These are phyloP conservation scores for Thelephora terrestris DNA, from an alignment of 1,284 basidiomycete genomes.

Conservation along the genomic window DNA sequence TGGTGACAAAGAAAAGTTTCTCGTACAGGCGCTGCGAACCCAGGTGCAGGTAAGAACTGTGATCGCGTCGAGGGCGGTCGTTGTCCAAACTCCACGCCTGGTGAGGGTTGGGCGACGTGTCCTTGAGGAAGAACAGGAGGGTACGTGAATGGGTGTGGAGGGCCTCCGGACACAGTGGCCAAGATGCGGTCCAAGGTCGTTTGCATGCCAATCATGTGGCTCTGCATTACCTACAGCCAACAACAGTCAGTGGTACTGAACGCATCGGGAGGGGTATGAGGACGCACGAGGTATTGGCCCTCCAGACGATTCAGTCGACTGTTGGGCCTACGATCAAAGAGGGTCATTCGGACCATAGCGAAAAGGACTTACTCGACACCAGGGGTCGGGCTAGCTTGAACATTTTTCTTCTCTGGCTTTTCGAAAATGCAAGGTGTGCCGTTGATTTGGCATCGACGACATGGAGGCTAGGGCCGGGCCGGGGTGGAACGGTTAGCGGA, in stretches of 20 bases:
- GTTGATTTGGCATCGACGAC: constrained; percentile 80
- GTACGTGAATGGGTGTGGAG: constrained; percentile 12
- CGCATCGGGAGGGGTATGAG: constrained; percentile 4
- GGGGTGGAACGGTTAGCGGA: constrained; percentile 37
- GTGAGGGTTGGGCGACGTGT: constrained; percentile 4
- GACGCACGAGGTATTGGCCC: constrained; percentile 67
- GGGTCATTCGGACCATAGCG: constrained; percentile 7
- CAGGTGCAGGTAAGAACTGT: constrained; percentile 74
- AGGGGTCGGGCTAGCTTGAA: constrained; percentile 45
- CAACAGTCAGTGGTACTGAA: constrained; percentile 1
- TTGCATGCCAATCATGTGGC: constrained; percentile 86
- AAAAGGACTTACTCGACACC: constrained; percentile 57
- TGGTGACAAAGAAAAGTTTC: constrained; percentile 6
- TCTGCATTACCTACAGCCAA: constrained; percentile 63
- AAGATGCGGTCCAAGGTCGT: constrained; percentile 75
- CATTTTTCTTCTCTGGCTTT: constrained; percentile 80
- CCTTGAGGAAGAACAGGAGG: not conserved
- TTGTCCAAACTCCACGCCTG: constrained; percentile 11
- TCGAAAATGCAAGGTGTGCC: constrained; percentile 84
- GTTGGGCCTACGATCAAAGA: constrained; percentile 15
- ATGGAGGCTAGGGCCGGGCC: constrained; percentile 71
- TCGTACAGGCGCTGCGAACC: constrained; percentile 79
- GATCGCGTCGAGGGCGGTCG: constrained; percentile 16
- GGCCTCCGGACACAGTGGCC: constrained; percentile 35
- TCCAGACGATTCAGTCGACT: constrained; percentile 76